Conservation (phyloP, 106 monocot species). For the Apostasia ramifera region DNA sequence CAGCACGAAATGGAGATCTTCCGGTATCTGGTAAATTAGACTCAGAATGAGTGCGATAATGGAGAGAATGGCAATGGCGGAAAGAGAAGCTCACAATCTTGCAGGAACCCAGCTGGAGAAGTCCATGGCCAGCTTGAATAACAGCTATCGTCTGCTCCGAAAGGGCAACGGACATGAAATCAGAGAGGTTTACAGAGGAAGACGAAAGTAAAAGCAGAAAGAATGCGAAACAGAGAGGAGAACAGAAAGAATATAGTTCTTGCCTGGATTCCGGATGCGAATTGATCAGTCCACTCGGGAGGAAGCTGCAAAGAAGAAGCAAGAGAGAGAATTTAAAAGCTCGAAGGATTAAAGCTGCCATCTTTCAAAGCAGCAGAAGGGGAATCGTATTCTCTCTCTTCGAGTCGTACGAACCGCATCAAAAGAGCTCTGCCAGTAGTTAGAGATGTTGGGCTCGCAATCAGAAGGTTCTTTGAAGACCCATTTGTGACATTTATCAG, state of each 20-base stretch:
- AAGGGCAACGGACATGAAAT: background rate
- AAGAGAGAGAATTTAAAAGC: background rate
- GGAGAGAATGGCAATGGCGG: background rate
- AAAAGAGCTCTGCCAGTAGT: conserved; percentile 98
- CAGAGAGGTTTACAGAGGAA: background rate
- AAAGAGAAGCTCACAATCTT: conserved; percentile 61
- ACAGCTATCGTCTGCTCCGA: conserved; percentile 80
- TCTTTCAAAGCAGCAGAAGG: conserved; percentile 1
- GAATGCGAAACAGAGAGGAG: background rate
- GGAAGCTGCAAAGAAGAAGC: conserved; percentile 57
- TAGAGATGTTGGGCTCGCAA: conserved; percentile 84
- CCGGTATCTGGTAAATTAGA: conserved; percentile 51
- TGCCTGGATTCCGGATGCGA: conserved; percentile 86
- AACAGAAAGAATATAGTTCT: background rate
- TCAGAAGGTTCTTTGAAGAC: conserved; percentile 95
- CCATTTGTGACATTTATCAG: conserved; percentile 99
- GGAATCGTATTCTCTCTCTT: conserved; percentile 31
- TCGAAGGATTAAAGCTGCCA: background rate
- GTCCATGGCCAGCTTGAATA: conserved; percentile 90
- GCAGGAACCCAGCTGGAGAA: conserved; percentile 84
- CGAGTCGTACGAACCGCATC: conserved; percentile 66
- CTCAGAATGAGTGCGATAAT: background rate
- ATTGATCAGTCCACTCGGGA: conserved; percentile 92
- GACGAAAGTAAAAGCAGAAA: background rate
- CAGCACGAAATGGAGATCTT: conserved; percentile 87